These are phyloP conservation scores for Gaertneriomyces sp. DNA, from an alignment of 192 early-diverging fungal species.

Conservation along the genomic window DNA sequence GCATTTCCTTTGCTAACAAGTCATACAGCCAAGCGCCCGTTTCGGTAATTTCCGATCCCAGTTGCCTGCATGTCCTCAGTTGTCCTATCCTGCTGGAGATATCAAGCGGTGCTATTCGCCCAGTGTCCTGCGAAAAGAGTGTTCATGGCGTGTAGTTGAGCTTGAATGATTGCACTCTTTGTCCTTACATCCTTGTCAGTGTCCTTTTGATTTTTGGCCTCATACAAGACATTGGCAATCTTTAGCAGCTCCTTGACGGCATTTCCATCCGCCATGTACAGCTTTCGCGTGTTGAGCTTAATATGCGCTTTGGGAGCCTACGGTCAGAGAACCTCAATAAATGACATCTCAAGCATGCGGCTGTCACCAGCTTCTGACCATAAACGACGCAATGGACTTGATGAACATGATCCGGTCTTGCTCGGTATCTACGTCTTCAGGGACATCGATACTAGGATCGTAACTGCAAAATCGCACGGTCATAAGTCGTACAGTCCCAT, in stretches of 20 bases:
- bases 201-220: conserved; percentile 28
- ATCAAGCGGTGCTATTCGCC: conserved; percentile 31
- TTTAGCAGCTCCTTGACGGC: conserved; percentile 52
- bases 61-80: conserved; percentile 42
- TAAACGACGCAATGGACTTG: conserved; percentile 44
- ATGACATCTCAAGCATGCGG: not conserved
- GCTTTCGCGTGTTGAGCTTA: conserved; percentile 47
- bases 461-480: conserved; percentile 31
- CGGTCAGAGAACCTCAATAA: not conserved
- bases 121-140: conserved; percentile 22
- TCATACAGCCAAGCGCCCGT: conserved; percentile 46
- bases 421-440: conserved; percentile 46
- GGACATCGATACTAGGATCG: conserved; percentile 43
- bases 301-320: conserved; percentile 52
- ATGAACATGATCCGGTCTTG: conserved; percentile 50
- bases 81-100: conserved; percentile 40
- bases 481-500: not conserved
- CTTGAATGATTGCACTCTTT: not conserved
- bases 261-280: conserved; percentile 53
- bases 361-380: conserved; percentile 28
- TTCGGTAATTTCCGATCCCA: conserved; percentile 46
- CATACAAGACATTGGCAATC: conserved; percentile 40
- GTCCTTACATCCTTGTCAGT: conserved; percentile 29
- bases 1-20: conserved; percentile 43
- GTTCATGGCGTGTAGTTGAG: not conserved